Conservation (phyloP, 352 stramenopile species). For the Pythium periplocum region DNA sequence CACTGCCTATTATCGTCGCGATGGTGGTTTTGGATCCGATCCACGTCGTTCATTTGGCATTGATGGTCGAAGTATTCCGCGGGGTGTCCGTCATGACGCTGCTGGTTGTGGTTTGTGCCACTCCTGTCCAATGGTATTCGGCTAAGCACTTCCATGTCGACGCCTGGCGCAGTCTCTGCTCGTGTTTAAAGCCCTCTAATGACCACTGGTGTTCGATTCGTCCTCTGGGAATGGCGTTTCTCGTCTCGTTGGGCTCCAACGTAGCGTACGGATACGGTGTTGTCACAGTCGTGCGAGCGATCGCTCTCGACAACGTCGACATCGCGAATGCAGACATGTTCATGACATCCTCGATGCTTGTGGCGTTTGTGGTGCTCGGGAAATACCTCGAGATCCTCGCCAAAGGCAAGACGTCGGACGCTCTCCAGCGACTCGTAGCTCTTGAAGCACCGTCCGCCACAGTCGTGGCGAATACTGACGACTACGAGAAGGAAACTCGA, state of each 20-base stretch:
- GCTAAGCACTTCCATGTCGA: slow-evolving; percentile 76
- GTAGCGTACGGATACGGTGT: background rate
- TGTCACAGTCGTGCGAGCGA: background rate
- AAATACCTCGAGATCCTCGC: slow-evolving; percentile 26
- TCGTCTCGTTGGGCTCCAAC: background rate
- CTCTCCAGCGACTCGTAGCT: slow-evolving; percentile 14
- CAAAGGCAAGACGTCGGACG: slow-evolving; percentile 25
- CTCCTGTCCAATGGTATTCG: slow-evolving; percentile 84
- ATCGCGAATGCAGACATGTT: background rate
- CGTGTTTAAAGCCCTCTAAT: too few relatives aligned
- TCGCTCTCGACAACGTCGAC: background rate
- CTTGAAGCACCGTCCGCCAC: slow-evolving; percentile 20
- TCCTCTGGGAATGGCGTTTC: background rate
- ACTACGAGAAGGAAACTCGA: slow-evolving; percentile 1
- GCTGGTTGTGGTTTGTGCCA: slow-evolving; percentile 47
- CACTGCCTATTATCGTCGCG: background rate
- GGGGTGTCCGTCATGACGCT: slow-evolving; percentile 14
- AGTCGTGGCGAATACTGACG: slow-evolving; percentile 3
- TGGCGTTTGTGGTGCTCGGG: slow-evolving; percentile 25
- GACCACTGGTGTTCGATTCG: background rate
- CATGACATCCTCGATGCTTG: slow-evolving; percentile 19
- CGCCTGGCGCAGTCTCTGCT: slow-evolving; percentile 44
- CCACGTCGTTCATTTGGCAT: background rate
- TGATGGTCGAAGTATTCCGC: slow-evolving; percentile 10
- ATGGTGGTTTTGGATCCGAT: background rate